These are phyloP conservation scores for Medakamo hakoo DNA, from an alignment of 139 green algal species.

Conservation along the genomic window DNA sequence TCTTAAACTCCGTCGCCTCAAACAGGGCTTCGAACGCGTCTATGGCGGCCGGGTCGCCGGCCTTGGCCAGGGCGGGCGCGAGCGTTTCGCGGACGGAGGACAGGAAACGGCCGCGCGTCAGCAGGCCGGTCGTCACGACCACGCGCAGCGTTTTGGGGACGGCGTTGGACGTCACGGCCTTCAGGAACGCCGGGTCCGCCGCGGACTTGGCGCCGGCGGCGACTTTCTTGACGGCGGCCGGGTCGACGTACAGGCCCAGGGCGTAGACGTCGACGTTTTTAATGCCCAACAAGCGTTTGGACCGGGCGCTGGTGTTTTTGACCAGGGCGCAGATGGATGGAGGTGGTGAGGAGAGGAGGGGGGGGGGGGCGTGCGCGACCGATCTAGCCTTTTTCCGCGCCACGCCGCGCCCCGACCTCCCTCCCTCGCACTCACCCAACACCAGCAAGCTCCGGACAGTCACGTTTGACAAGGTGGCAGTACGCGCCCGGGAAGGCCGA, in stretches of 20 bases:
- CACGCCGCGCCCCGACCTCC: too few relatives aligned
- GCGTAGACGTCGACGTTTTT: slow-evolving; percentile 13
- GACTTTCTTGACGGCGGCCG: neutral
- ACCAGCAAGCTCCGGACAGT: slow-evolving; percentile 8
- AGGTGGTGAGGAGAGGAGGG: too few relatives aligned
- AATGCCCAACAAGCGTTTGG: slow-evolving; percentile 7
- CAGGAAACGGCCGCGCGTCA: neutral
- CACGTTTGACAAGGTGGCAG: slow-evolving; percentile 8
- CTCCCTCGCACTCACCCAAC: slow-evolving; percentile 8
- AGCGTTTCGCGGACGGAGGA: neutral
- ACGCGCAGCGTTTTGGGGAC: neutral
- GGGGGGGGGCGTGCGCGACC: too few relatives aligned
- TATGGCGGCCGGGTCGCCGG: neutral
- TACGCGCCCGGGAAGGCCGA: slow-evolving; percentile 9
- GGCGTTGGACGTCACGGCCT: too few relatives aligned
- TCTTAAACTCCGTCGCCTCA: neutral
- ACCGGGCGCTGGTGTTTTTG: neutral
- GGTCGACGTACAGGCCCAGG: slow-evolving; percentile 10
- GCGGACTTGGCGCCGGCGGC: neutral
- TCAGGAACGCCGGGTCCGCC: neutral
- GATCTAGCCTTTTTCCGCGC: too few relatives aligned
- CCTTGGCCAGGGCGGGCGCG: neutral
- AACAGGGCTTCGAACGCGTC: neutral
- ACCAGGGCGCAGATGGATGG: too few relatives aligned
- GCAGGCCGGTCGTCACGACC: neutral